phyloP scores from a whole-genome alignment of 306 rosid species.

The Trifolium repens region DNA sequence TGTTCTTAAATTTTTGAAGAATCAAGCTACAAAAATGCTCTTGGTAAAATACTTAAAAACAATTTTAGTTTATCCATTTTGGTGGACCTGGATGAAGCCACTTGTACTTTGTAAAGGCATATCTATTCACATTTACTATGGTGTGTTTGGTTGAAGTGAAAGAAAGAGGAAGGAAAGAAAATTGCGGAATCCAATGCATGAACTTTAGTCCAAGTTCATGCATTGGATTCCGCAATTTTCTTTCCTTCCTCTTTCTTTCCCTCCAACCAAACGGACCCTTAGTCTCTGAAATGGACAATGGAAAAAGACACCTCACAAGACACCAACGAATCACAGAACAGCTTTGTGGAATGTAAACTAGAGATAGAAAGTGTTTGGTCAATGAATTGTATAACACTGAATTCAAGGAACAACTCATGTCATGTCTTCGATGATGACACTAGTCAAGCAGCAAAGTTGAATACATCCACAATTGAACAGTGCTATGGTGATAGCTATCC shows the following conservation, averaged over 20 bases:
- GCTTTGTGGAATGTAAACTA: conserved; percentile 44
- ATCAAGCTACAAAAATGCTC: conserved; percentile 5
- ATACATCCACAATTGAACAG: neutral
- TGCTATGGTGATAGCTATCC: neutral
- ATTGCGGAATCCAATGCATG: no score
- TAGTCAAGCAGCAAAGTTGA: neutral
- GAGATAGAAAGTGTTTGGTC: conserved; percentile 37
- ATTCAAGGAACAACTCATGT: conserved; percentile 39
- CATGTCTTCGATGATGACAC: neutral
- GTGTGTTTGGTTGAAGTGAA: no score
- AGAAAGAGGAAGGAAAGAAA: no score
- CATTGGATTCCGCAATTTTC: no score
- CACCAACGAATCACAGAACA: conserved; percentile 42
- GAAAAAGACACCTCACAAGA: conserved; percentile 35
- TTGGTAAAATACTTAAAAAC: neutral
- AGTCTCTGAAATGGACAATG: neutral
- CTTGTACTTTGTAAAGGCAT: conserved; percentile 37
- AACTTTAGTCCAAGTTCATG: no score
- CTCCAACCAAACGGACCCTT: no score
- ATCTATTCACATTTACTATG: neutral
- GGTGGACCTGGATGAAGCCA: conserved; percentile 33
- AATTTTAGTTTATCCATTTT: conserved; percentile 31
- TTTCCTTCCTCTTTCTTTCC: no score
- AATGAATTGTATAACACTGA: conserved; percentile 25
- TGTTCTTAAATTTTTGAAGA: no score